Evolutionary conservation across 768 basidiomycete genomes (phyloP), one percentile per base, ranked within the genome.

Genomic region (Lactarius deliciosus): DNA sequence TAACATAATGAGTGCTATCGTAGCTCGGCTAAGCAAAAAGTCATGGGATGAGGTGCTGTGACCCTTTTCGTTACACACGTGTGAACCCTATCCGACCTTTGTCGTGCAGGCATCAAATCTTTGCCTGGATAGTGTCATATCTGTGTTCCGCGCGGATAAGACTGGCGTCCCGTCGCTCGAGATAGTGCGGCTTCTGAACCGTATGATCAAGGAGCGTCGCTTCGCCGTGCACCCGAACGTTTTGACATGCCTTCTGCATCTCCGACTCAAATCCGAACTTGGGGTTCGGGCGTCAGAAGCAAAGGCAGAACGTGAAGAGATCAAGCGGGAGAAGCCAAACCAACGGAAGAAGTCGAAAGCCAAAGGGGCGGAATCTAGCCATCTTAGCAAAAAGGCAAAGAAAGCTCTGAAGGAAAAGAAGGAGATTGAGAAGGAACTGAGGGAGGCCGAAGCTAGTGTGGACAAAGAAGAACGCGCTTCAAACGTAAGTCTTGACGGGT

Each of bases 171-270:
- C 91, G 57, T 97, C 97, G 5, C 83, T 98, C 64, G 94, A 97
- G 75, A 80, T 89, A 64, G 92, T 98, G 50, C 91, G 95, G 55
- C 80, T 98, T 45, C 77, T 99, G 69, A 95, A 97, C 71, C 87
- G 95, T 66, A 98, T 98, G 92, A 86, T 97, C 75, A 98, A 96
- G 76, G 96, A 97, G 74, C 87, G 88, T 38, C 86, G 86, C 69
- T 99, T 92, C 79, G 87, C 89, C 69, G 87, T 98, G 50, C 90
- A 96, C 73, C 93, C 96, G 10, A 88, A 92, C 66, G 91, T 95
- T 56, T 82, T 98, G 56, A 85, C 88, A 16, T 92, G 91, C 75
- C 84, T 99, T 4, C 81, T 93, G 61, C 84, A 92, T 72, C 82
- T 99, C 54, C 90, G 96, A 18, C 82, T 99, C 45, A 90, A 91